These are phyloP conservation scores for Ampelocalamus luodianensis DNA, from an alignment of 176 grass and related monocot species.

Conservation along the genomic window DNA sequence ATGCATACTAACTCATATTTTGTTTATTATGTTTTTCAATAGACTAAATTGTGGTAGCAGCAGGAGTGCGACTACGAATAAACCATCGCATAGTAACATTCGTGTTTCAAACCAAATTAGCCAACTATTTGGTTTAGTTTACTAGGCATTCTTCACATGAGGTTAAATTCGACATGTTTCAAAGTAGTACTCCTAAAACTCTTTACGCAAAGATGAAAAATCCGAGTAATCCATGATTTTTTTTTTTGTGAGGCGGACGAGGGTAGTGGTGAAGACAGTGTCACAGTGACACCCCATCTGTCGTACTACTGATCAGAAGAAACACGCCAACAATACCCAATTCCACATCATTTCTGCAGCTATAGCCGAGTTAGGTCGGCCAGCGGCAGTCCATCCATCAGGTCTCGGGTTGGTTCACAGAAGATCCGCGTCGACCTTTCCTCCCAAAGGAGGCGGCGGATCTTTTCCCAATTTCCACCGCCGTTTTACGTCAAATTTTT, in stretches of 20 bases:
- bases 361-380: conserved; percentile 12
- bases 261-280: background rate
- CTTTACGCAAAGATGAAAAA: background rate
- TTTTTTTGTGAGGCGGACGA: background rate
- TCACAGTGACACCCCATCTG: background rate
- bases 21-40: background rate
- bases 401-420: background rate
- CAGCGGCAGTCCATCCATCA: background rate
- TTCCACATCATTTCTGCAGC: background rate
- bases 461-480: conserved; percentile 16
- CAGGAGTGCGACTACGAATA: background rate
- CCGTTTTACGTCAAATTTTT: no score
- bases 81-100: background rate
- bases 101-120: background rate
- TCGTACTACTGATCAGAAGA: background rate
- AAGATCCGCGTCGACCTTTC: conserved; percentile 26
- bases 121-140: background rate
- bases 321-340: background rate
- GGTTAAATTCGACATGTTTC: background rate
- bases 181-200: background rate
- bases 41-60: background rate
- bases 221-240: background rate
- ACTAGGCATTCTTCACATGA: background rate
- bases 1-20: background rate
- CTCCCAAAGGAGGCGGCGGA: background rate